phyloP scores from a whole-genome alignment of 352 stramenopile genomes.

The Pseudoperonospora humuli region DNA sequence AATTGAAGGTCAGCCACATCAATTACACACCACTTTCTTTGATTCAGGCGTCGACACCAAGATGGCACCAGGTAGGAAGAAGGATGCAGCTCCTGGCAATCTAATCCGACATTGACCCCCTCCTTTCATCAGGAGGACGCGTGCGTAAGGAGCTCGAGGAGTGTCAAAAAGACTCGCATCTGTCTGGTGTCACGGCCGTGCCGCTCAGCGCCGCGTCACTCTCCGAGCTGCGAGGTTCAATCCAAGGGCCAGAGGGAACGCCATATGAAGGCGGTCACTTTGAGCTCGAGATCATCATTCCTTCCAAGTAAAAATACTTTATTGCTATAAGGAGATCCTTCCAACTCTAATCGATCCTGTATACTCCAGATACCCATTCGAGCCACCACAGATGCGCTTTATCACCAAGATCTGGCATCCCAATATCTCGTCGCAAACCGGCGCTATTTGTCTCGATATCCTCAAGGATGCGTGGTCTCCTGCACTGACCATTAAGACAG shows the following conservation, averaged over 20 bases:
- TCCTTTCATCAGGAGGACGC: conserved; percentile 32
- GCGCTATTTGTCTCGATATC: conserved; percentile 97
- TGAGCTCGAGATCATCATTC: conserved; percentile 92
- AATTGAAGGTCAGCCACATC: too few species aligned
- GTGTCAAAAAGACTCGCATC: conserved; percentile 73
- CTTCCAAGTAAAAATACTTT: conserved; percentile 62
- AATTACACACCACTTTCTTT: too few species aligned
- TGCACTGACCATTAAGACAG: conserved; percentile 96
- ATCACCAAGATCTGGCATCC: conserved; percentile 95
- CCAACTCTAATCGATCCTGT: background rate
- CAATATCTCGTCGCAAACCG: conserved; percentile 96
- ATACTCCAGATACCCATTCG: conserved; percentile 85
- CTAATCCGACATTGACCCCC: background rate
- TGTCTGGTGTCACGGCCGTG: conserved; percentile 71
- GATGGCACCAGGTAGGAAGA: background rate
- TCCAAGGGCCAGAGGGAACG: conserved; percentile 68
- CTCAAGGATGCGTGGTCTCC: conserved; percentile 96
- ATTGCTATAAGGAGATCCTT: too few species aligned
- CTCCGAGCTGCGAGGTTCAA: conserved; percentile 40
- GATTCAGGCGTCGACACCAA: too few species aligned
- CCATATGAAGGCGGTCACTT: conserved; percentile 87
- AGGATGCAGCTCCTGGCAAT: too few species aligned
- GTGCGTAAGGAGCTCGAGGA: conserved; percentile 86
- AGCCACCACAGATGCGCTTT: conserved; percentile 92
- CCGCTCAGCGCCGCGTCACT: conserved; percentile 26